phyloP scores from a whole-genome alignment of 257 asterid genomes.

The Solanum virginianum region DNA sequence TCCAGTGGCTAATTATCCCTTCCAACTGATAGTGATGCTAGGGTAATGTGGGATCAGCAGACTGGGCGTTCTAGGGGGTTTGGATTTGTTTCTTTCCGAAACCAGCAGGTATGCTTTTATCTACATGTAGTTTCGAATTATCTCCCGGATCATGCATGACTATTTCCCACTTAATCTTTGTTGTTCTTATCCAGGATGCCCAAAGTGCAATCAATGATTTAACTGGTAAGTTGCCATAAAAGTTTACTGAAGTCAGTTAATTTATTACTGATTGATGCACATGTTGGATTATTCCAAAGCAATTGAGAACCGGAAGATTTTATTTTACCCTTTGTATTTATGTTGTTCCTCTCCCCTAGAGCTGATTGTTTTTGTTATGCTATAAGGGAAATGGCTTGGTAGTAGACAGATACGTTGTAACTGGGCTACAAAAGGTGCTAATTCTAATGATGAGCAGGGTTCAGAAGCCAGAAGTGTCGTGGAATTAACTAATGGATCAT shows the following conservation, averaged over 20 bases:
- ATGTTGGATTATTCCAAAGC: background rate
- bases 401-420: slow-evolving; percentile 95
- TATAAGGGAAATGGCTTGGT: slow-evolving; percentile 84
- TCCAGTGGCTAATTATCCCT: background rate
- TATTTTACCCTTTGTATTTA: background rate
- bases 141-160: background rate
- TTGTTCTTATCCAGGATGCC: slow-evolving; percentile 58
- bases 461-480: slow-evolving; percentile 72
- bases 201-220: slow-evolving; percentile 86
- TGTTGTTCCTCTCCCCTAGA: background rate
- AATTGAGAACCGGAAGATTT: background rate
- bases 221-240: slow-evolving; percentile 40
- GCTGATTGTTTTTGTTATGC: background rate
- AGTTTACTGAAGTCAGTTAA: background rate
- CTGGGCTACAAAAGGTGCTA: slow-evolving; percentile 95
- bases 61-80: slow-evolving; percentile 96
- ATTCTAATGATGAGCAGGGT: slow-evolving; percentile 56
- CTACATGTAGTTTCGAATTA: background rate
- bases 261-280: background rate
- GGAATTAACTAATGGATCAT: slow-evolving; percentile 66
- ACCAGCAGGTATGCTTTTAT: slow-evolving; percentile 52
- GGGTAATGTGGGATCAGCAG: slow-evolving; percentile 98
- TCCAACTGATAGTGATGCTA: slow-evolving; percentile 51
- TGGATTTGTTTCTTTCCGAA: slow-evolving; percentile 94
- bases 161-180: background rate